Base-by-base conservation (phyloP, 1,139 yeast genomes). In the Nematodospora anomalae region DNA sequence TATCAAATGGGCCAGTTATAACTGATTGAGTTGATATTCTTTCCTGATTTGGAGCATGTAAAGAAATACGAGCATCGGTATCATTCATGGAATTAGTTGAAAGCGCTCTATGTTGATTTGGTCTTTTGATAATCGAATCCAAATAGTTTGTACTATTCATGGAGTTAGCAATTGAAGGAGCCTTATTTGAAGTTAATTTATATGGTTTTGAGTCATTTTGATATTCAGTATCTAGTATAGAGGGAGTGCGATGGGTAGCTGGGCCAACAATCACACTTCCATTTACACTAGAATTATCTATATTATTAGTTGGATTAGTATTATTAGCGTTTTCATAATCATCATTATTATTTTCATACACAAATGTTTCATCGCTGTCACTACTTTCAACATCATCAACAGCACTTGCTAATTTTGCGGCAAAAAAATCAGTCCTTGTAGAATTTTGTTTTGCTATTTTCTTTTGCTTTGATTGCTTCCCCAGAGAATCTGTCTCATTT, bases 281-380 rank as follows among this genome's bases (percentile, higher is more conserved):
- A 27, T 36, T 35, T 12, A 44, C 43, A 16, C 51, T 44, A 11
- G 43, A 42, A 24, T 35, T 45, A 27, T 46, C 46, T 23, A 33
- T 34, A 18, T 25, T 28, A 28, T 37, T 36, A 21, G 33, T 32
- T 20, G 37, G 37, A 16, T 38, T 28, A 25, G 38, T 35, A 34
- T 35, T 41, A 26, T 33, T 42, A 4, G 37, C 32, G 8, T 37
- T 38, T 20, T 47, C 51, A 32, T 34, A 41, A 15, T 40, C 46
- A 41, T 42, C 44, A 25, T 43, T 56, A 38, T 61, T 63, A 38
- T 78, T 76, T 51, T 89, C 97, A 57, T 90, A 90, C 9, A 90
- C 96, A 69, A 90, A 90, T 1, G 96, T 87, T 58, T 92, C 97
- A 50, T 89, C 96, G 28, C 90, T 80, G 56, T 88, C 97, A 28